phyloP scores from a whole-genome alignment of 2,329 filamentous ascomycete species.

The Talaromyces rugulosus region DNA sequence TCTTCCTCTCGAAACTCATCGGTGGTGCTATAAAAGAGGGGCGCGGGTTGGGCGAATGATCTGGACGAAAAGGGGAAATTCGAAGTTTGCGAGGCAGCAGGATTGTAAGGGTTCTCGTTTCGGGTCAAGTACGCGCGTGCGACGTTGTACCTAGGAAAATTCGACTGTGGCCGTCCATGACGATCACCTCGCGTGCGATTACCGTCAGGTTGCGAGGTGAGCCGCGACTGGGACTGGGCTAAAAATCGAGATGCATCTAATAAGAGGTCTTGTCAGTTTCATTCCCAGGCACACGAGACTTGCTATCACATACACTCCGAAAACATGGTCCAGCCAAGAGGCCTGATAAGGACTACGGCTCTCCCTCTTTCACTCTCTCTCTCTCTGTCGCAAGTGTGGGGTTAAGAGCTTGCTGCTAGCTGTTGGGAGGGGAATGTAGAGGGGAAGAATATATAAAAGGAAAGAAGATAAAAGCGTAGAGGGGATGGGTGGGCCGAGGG shows the following conservation, averaged over 20 bases:
- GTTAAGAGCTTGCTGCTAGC: background rate
- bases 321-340: slow-evolving; percentile 56
- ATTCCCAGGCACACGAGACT: too few species aligned
- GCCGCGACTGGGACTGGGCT: slow-evolving; percentile 88
- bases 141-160: slow-evolving; percentile 39
- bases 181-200: slow-evolving; percentile 34
- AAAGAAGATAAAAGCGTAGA: background rate
- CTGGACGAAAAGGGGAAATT: slow-evolving; percentile 77
- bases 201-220: slow-evolving; percentile 66
- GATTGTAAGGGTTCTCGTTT: slow-evolving; percentile 74
- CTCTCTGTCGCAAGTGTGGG: background rate
- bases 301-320: slow-evolving; percentile 72
- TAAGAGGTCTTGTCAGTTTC: background rate
- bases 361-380: background rate
- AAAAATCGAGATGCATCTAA: slow-evolving; percentile 94
- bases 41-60: slow-evolving; percentile 72
- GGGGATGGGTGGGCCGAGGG: background rate
- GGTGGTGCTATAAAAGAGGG: slow-evolving; percentile 87
- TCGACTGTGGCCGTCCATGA: slow-evolving; percentile 39
- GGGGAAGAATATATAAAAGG: background rate
- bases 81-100: slow-evolving; percentile 64
- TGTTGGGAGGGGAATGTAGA: background rate
- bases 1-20: slow-evolving; percentile 92
- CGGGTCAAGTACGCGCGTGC: slow-evolving; percentile 50
- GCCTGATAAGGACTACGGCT: background rate